Evolutionary conservation across 2,329 filamentous ascomycete species (phyloP).

Genomic region (Chaetomiaceae sp.): DNA sequence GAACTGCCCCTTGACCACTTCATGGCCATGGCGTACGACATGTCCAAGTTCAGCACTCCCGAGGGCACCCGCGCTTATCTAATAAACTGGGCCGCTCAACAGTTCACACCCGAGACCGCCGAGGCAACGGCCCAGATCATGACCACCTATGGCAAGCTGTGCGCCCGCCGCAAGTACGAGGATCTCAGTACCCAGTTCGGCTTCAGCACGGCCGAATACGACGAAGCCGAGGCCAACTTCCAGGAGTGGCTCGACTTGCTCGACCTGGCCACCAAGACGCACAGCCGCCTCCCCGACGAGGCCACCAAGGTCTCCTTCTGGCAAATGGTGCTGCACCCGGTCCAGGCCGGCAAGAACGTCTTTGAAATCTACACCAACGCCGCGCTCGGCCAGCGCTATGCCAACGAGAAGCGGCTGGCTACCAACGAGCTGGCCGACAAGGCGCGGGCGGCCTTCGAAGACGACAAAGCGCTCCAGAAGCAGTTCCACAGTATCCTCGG

Average conservation of each 20-base stretch:
- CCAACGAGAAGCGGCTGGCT: conserved; percentile 42
- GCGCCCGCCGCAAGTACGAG: conserved; percentile 36
- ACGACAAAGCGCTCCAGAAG: conserved; percentile 40
- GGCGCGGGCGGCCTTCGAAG: conserved; percentile 39
- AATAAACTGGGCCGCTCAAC: conserved; percentile 42
- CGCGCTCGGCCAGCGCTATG: conserved; percentile 43
- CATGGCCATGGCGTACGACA: conserved; percentile 53
- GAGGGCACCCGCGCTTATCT: conserved; percentile 45
- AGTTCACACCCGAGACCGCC: conserved; percentile 44
- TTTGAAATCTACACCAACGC: conserved; percentile 47
- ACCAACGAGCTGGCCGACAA: conserved; percentile 42
- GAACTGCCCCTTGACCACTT: conserved; percentile 51
- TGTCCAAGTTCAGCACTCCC: conserved; percentile 29
- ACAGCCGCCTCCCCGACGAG: no score
- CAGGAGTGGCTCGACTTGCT: conserved; percentile 47
- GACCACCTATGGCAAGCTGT: conserved; percentile 41
- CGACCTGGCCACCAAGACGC: conserved; percentile 40
- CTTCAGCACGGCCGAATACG: conserved; percentile 54
- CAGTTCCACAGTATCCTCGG: conserved; percentile 41
- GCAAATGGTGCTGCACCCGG: conserved; percentile 53
- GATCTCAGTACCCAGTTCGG: conserved; percentile 33
- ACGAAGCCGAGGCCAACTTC: conserved; percentile 52
- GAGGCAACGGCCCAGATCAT: conserved; percentile 44
- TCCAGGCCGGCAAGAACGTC: conserved; percentile 49
- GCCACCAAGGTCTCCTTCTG: conserved; percentile 55